Conservation (phyloP, 495 filamentous ascomycete species). For the Penicillium ucsense region DNA sequence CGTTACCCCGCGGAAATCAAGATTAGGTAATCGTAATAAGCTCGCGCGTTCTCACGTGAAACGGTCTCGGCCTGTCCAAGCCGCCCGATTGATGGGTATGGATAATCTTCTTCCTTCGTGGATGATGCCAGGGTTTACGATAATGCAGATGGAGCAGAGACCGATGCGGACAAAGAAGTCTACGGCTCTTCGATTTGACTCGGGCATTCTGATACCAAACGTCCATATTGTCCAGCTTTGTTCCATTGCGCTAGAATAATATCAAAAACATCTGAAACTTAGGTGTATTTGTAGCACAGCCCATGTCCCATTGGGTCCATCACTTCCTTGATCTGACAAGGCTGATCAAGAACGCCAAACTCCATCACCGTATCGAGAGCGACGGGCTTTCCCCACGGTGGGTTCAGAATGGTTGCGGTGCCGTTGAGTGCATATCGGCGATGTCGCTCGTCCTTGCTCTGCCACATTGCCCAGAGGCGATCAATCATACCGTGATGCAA, state of each 20-base stretch:
- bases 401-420: conserved; percentile 16
- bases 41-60: no score
- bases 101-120: no score
- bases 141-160: no score
- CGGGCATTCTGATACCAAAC: no score
- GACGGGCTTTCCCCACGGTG: conserved; percentile 10
- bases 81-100: no score
- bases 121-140: no score
- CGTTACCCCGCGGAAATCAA: conserved; percentile 29
- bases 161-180: no score
- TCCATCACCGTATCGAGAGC: conserved; percentile 19
- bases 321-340: conserved; percentile 14
- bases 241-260: not conserved
- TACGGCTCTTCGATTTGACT: no score
- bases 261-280: not conserved
- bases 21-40: conserved; percentile 7
- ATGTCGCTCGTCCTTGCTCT: conserved; percentile 16
- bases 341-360: conserved; percentile 18
- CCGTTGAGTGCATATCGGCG: conserved; percentile 20
- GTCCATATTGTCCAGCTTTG: not conserved
- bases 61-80: no score
- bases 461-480: conserved; percentile 51
- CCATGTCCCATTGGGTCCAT: conserved; percentile 11
- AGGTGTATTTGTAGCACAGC: conserved; percentile 19
- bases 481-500: conserved; percentile 50